phyloP scores from a whole-genome alignment of 2,329 filamentous ascomycete genomes.

The Capronia coronata region DNA sequence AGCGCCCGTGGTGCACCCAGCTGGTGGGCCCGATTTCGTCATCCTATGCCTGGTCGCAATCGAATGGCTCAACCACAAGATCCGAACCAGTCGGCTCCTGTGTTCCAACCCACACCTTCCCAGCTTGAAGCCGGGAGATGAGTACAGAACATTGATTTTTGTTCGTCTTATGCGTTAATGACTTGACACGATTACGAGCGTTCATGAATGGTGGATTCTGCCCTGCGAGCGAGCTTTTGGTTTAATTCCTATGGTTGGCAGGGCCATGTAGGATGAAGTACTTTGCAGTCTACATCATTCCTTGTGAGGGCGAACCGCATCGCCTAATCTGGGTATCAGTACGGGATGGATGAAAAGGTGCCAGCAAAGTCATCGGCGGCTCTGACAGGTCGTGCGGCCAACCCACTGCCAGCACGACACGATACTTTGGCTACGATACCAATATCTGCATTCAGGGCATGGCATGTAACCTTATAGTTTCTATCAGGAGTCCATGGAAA shows the following conservation, averaged over 20 bases:
- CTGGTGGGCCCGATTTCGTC: slow-evolving; percentile 14
- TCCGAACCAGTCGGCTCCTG: slow-evolving; percentile 6
- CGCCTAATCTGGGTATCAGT: no score
- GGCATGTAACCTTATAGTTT: neutral
- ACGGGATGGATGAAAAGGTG: neutral
- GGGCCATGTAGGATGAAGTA: neutral
- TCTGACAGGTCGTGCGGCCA: neutral
- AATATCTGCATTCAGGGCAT: slow-evolving; percentile 3
- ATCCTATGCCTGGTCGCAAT: slow-evolving; percentile 11
- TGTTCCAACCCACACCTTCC: slow-evolving; percentile 18
- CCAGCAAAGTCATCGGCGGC: neutral
- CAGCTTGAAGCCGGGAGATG: slow-evolving; percentile 25
- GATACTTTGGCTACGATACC: neutral
- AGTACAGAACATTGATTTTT: neutral
- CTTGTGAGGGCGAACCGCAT: no score
- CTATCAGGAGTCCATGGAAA: no score
- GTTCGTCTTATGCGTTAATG: slow-evolving; percentile 13
- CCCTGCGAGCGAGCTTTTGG: neutral
- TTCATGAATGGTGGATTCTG: slow-evolving; percentile 6
- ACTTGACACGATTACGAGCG: slow-evolving; percentile 18
- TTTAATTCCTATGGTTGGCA: neutral
- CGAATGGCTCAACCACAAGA: slow-evolving; percentile 3
- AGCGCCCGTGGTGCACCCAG: neutral
- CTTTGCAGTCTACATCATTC: neutral
- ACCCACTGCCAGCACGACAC: neutral